Conservation (phyloP, 1,139 yeast genomes). For the Petasospora fabianii region DNA sequence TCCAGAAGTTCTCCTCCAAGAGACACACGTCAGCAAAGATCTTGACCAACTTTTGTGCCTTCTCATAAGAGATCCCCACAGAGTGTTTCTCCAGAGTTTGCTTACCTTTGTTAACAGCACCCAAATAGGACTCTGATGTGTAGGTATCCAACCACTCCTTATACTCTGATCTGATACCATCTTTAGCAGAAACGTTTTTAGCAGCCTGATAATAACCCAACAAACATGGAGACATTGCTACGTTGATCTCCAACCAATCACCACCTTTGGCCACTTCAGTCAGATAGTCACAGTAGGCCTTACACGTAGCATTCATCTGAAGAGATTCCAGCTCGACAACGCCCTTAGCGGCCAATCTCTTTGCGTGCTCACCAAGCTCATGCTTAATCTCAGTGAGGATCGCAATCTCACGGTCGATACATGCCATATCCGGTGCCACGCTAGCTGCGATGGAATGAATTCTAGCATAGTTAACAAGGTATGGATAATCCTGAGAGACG, state of each 20-base stretch:
- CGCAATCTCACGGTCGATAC: conserved; percentile 48
- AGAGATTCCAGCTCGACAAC: conserved; percentile 41
- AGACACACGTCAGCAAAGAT: conserved; percentile 56
- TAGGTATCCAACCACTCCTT: conserved; percentile 63
- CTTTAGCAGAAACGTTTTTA: conserved; percentile 21
- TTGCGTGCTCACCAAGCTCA: conserved; percentile 57
- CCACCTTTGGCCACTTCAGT: conserved; percentile 46
- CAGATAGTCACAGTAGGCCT: conserved; percentile 55
- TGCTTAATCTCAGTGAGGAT: conserved; percentile 49
- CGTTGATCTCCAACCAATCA: conserved; percentile 62
- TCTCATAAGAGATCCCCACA: conserved; percentile 33
- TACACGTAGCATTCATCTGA: conserved; percentile 48
- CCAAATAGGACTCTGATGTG: conserved; percentile 49
- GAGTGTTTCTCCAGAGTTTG: conserved; percentile 43
- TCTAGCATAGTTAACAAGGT: conserved; percentile 64
- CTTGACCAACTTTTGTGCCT: conserved; percentile 49
- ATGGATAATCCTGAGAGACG: conserved; percentile 69
- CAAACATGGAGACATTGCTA: conserved; percentile 74
- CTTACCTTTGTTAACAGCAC: conserved; percentile 50
- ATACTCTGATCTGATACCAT: conserved; percentile 34
- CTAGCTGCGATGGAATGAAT: conserved; percentile 65
- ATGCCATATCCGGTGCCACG: conserved; percentile 53
- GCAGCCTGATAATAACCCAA: conserved; percentile 62
- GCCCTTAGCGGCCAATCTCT: conserved; percentile 48
- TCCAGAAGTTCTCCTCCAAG: conserved; percentile 67